Percentiles rank a stretch among this genome's conserved stretches.
phyloP scores from a whole-genome alignment of 768 basidiomycete species.

The Rhizopogon vinicolor region DNA sequence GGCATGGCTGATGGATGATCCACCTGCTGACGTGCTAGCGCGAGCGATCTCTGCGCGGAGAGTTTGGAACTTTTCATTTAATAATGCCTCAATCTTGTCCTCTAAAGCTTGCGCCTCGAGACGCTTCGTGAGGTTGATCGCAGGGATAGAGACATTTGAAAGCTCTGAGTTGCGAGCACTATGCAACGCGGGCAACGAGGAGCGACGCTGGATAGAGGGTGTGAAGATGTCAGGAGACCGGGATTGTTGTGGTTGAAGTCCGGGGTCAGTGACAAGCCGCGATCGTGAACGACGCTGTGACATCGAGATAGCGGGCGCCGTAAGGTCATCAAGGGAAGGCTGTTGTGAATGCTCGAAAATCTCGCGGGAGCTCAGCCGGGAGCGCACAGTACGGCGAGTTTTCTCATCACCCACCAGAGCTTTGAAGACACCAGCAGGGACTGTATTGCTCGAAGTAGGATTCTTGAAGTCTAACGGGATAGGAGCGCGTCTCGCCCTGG shows the following conservation, averaged over 20 bases:
- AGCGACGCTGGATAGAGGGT: conserved; percentile 43
- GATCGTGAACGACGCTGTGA: conserved; percentile 53
- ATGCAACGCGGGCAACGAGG: conserved; percentile 54
- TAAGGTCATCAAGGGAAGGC: conserved; percentile 75
- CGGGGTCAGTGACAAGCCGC: conserved; percentile 58
- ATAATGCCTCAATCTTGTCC: conserved; percentile 52
- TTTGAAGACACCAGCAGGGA: conserved; percentile 85
- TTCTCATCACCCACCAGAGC: conserved; percentile 67
- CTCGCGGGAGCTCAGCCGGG: conserved; percentile 70
- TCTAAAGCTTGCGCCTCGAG: conserved; percentile 61
- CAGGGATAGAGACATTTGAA: conserved; percentile 40
- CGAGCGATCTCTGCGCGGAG: conserved; percentile 39
- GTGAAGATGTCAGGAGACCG: conserved; percentile 39
- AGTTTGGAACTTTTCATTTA: conserved; percentile 65
- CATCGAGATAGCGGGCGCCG: conserved; percentile 62
- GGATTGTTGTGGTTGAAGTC: conserved; percentile 25
- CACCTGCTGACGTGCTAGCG: conserved; percentile 15
- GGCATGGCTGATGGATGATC: conserved; percentile 34
- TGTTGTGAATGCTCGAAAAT: conserved; percentile 62
- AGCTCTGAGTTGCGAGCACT: conserved; percentile 39
- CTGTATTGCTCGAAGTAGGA: conserved; percentile 61
- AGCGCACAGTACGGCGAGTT: conserved; percentile 67
- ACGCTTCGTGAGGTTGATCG: conserved; percentile 48
- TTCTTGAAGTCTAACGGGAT: conserved; percentile 78
- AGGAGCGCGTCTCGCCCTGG: conserved; percentile 60